phyloP scores from a whole-genome alignment of 1,284 basidiomycete genomes.

The Spongiforma sp. region DNA sequence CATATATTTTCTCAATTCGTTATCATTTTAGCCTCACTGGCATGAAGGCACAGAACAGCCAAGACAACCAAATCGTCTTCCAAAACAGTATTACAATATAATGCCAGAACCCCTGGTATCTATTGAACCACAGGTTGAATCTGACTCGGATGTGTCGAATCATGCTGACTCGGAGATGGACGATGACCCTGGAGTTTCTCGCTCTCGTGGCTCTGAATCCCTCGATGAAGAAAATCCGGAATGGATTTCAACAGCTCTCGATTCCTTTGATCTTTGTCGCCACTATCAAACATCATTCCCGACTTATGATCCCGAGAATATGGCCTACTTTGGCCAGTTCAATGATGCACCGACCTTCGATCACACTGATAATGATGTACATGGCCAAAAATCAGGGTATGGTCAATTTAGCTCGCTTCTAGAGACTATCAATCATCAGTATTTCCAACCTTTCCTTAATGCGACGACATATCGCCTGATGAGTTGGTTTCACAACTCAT shows the following conservation, averaged over 20 bases:
- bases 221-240: not conserved
- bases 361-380: not conserved
- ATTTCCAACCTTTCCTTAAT: slow-evolving; percentile 33
- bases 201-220: too few species aligned
- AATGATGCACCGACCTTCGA: not conserved
- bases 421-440: not conserved
- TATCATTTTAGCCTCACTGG: too few species aligned
- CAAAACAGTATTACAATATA: not conserved
- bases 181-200: too few species aligned
- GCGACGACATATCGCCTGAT: slow-evolving; percentile 30
- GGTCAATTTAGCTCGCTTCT: not conserved
- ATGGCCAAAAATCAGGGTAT: not conserved
- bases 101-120: not conserved
- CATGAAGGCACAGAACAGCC: too few species aligned
- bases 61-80: not conserved
- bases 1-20: too few species aligned
- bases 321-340: slow-evolving; percentile 1
- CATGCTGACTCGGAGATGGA: too few species aligned
- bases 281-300: not conserved
- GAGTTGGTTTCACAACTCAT: slow-evolving; percentile 36
- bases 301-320: slow-evolving; percentile 1
- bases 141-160: not conserved
- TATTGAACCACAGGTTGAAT: not conserved
- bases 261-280: not conserved
- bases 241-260: not conserved